Evolutionary conservation across 192 early-diverging fungal genomes (phyloP), one percentile per base, ranked within the genome.

Genomic region (Entophlyctis luteolus): DNA sequence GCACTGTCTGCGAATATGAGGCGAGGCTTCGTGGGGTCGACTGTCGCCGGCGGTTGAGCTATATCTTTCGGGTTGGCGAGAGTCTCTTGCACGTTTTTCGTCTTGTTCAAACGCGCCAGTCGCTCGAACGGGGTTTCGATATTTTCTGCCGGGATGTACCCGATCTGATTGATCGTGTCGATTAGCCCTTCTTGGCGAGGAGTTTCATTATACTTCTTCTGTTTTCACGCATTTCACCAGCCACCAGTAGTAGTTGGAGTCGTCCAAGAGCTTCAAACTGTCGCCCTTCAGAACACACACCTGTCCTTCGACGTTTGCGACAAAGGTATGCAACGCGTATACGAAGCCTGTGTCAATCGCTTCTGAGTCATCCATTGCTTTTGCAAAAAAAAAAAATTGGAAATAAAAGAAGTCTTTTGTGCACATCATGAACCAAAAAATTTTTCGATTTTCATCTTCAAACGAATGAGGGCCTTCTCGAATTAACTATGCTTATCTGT

Each of bases 111-210:
- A 36, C 91, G 79, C 10, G 89, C 91, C 37, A 93, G 62, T 31
- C 89, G 81, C 66, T 93, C 91, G 70, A 77, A 88, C 0, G 91
- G 91, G 2, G 89, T 92, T 83, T 93, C 91, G 36, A 93, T 87
- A 62, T 93, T 91, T 67, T 93, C 91, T 2, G 91, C 91, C 27
- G 91, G 91, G 53, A 93, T 90, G 70, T 93, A 93, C 16, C 91
- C 91, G 72, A 93, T 87, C 71, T 87, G 78, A 29, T 63, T 63
- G 20, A 34, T n/a, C 28, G 23, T 25, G 8, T 56, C 5, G 10
- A 56, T 22, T 23, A 10, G 49, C n/a, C 12, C 20, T 0, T n/a
- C 16, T n/a, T 52, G 0, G 49, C n/a, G 14, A 27, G 49, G 49
- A 52, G 14, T 52, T 45, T 52, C 12, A 18, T 4, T 48, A 12